phyloP scores from a whole-genome alignment of 169 alveolate genomes.

The Plasmodium adleri region DNA sequence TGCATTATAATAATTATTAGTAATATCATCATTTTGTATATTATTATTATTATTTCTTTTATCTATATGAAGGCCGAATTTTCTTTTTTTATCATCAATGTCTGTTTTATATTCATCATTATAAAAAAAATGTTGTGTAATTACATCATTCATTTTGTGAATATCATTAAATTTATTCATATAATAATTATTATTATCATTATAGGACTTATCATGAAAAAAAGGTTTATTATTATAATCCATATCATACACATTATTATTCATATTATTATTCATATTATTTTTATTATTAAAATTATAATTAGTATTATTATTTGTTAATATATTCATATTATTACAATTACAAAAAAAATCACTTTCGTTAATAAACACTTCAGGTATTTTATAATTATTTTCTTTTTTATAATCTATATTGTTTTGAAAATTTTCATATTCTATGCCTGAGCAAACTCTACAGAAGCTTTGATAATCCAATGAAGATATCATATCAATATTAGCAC shows the following conservation, averaged over 20 bases:
- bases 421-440: conserved; percentile 37
- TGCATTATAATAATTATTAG: background rate
- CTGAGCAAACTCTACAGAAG: conserved; percentile 58
- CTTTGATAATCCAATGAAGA: conserved; percentile 30
- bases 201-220: background rate
- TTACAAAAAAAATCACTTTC: conserved; percentile 73
- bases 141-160: conserved; percentile 20
- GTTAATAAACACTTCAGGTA: conserved; percentile 40
- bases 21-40: conserved; percentile 1
- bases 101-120: conserved; percentile 11
- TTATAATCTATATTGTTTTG: conserved; percentile 1
- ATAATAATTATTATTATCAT: conserved; percentile 30
- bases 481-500: conserved; percentile 18
- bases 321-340: conserved; percentile 32
- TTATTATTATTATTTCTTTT: conserved; percentile 35
- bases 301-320: conserved; percentile 5
- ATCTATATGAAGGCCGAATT: background rate
- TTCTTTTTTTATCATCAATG: background rate
- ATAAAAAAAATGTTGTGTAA: conserved; percentile 27
- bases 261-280: too few relatives aligned
- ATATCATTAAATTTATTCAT: conserved; percentile 41
- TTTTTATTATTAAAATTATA: conserved; percentile 14
- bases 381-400: conserved; percentile 17
- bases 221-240: too few relatives aligned
- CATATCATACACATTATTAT: too few relatives aligned